These are phyloP conservation scores for Acorus gramineus DNA, from an alignment of 106 monocot species.

Conservation along the genomic window DNA sequence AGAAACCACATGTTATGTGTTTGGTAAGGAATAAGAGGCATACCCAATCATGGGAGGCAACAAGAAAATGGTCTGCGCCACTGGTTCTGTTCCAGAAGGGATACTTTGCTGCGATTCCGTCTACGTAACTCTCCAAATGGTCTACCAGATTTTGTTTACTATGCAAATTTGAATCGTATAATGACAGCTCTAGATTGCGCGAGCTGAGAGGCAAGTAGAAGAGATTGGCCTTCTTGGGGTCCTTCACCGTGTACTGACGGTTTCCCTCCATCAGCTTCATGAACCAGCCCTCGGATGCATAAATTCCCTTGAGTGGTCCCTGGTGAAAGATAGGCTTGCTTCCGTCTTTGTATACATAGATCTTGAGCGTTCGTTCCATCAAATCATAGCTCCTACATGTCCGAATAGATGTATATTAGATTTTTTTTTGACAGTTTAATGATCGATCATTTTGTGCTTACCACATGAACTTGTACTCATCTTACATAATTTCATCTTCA, in stretches of 20 bases:
- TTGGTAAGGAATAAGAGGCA: neutral
- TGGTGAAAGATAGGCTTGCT: slow-evolving; percentile 3
- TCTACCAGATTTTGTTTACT: no score
- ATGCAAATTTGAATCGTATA: no score
- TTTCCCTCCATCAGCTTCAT: slow-evolving; percentile 4
- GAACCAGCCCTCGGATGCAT: slow-evolving; percentile 11
- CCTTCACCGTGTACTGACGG: neutral
- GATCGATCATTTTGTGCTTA: no score
- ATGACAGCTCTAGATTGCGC: neutral
- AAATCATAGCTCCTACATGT: slow-evolving; percentile 1
- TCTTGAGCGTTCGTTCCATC: slow-evolving; percentile 1
- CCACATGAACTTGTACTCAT: no score
- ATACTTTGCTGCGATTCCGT: slow-evolving; percentile 1
- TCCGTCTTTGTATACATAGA: slow-evolving; percentile 6
- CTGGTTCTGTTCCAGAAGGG: slow-evolving; percentile 18
- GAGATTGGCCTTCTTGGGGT: slow-evolving; percentile 3
- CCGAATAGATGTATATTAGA: no score
- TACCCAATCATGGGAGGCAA: slow-evolving; percentile 24
- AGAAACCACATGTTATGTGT: no score
- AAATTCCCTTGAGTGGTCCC: slow-evolving; percentile 1
- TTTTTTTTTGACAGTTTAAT: no score
- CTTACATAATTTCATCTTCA: no score
- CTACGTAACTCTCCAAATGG: slow-evolving; percentile 6
- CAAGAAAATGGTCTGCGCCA: slow-evolving; percentile 15
- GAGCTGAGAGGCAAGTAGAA: slow-evolving; percentile 15